Percentiles rank a stretch among this genome's conserved stretches.
Conservation (phyloP, 140 eudicot genomes). For the Erigeron philadelphicus region DNA sequence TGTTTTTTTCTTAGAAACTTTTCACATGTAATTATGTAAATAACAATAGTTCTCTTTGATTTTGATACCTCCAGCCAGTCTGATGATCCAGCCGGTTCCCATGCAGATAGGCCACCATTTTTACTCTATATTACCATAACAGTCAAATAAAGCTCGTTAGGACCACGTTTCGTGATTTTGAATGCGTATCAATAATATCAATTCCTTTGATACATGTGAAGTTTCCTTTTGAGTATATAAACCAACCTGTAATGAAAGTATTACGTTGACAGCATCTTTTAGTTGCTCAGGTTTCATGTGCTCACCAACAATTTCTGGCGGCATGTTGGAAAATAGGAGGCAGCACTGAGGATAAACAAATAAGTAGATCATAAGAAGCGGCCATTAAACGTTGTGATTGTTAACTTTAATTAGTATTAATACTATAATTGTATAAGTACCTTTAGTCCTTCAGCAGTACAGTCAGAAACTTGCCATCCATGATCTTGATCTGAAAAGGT, state of each 20-base stretch:
- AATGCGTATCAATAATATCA: background rate
- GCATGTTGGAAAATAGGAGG: conserved; percentile 70
- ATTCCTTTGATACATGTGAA: background rate
- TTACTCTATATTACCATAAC: conserved; percentile 48
- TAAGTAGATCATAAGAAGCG: background rate
- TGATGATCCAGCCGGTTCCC: conserved; percentile 80
- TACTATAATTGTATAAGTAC: conserved; percentile 18
- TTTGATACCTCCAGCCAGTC: conserved; percentile 84
- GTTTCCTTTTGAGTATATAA: background rate
- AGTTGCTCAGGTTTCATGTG: conserved; percentile 52
- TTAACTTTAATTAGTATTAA: background rate
- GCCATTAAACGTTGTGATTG: background rate
- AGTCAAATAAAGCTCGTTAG: conserved; percentile 10
- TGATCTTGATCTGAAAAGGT: conserved; percentile 88
- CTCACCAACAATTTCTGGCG: conserved; percentile 81
- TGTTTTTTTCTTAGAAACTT: background rate
- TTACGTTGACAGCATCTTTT: conserved; percentile 64
- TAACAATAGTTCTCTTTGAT: background rate
- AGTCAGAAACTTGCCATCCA: conserved; percentile 88
- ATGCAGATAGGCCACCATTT: conserved; percentile 83
- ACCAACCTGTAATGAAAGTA: conserved; percentile 73
- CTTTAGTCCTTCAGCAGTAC: conserved; percentile 86
- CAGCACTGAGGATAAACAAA: conserved; percentile 47
- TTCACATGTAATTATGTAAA: background rate
- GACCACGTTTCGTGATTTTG: background rate